These are phyloP conservation scores for Ophiostoma sp. DNA, from an alignment of 2,329 filamentous ascomycete species.

Conservation along the genomic window DNA sequence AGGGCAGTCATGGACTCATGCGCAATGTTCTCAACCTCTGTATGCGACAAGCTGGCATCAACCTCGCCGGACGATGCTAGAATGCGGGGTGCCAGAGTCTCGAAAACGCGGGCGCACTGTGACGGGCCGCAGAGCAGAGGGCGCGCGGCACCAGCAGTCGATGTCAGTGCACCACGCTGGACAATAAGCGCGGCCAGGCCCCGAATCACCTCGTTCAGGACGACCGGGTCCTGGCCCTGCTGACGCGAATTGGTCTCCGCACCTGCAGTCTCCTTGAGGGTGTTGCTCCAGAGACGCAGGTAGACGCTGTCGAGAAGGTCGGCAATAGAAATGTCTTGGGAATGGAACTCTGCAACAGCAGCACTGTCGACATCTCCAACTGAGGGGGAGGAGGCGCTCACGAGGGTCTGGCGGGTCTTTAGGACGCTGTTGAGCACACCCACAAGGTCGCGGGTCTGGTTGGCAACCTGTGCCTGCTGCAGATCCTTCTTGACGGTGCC, in stretches of 20 bases:
- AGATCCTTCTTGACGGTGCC: slow-evolving; percentile 47
- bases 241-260: slow-evolving; percentile 23
- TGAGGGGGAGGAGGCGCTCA: slow-evolving; percentile 25
- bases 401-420: slow-evolving; percentile 41
- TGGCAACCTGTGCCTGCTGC: slow-evolving; percentile 45
- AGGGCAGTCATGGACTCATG: slow-evolving; percentile 26
- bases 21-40: slow-evolving; percentile 19
- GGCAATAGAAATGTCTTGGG: slow-evolving; percentile 40
- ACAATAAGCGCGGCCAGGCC: slow-evolving; percentile 44
- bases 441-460: slow-evolving; percentile 49
- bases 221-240: slow-evolving; percentile 34
- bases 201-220: slow-evolving; percentile 40
- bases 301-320: slow-evolving; percentile 44
- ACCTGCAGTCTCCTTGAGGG: slow-evolving; percentile 16
- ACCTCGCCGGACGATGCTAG: background rate
- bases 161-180: slow-evolving; percentile 34
- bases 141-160: background rate
- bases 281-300: slow-evolving; percentile 36
- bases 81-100: slow-evolving; percentile 23
- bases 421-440: slow-evolving; percentile 49
- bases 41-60: slow-evolving; percentile 14
- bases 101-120: slow-evolving; percentile 29
- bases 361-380: slow-evolving; percentile 28
- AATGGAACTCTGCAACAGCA: slow-evolving; percentile 36
- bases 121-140: slow-evolving; percentile 36